Conservation (phyloP, 2,329 filamentous ascomycete genomes). For the Aspergillus novoparasiticus region DNA sequence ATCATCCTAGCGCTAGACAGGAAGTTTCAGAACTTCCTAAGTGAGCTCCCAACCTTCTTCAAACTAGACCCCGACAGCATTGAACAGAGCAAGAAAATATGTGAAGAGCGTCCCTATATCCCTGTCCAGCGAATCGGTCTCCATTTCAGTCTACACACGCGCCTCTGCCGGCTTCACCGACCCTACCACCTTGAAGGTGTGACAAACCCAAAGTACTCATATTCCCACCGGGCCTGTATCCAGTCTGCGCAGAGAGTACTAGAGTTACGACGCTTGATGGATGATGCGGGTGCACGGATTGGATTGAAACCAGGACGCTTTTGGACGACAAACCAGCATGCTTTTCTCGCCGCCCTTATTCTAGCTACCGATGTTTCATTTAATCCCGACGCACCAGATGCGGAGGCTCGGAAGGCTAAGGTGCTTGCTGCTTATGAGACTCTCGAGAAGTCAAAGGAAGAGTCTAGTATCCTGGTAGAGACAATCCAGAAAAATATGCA, state of each 20-base stretch:
- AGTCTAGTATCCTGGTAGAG: not conserved
- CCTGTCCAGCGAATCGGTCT: conserved; percentile 20
- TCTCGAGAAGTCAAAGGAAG: conserved; percentile 7
- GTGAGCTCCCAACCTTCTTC: conserved; percentile 5
- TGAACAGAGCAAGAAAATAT: conserved; percentile 20
- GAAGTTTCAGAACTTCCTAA: not conserved
- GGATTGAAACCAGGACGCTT: conserved; percentile 21
- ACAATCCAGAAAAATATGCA: conserved; percentile 8
- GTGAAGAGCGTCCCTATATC: conserved; percentile 24
- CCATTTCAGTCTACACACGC: conserved; percentile 24
- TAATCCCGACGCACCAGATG: conserved; percentile 19
- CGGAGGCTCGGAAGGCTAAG: conserved; percentile 13
- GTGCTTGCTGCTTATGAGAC: conserved; percentile 8
- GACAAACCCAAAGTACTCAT: conserved; percentile 12
- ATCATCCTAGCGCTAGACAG: conserved; percentile 3
- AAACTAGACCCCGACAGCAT: conserved; percentile 19
- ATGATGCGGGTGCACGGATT: conserved; percentile 6
- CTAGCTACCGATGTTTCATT: conserved; percentile 28
- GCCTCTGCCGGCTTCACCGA: conserved; percentile 27
- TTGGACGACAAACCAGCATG: conserved; percentile 26
- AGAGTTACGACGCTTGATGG: conserved; percentile 4
- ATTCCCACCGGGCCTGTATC: conserved; percentile 2
- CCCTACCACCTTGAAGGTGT: conserved; percentile 23
- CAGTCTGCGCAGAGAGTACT: conserved; percentile 8
- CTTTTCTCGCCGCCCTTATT: conserved; percentile 26